phyloP scores from a whole-genome alignment of 306 rosid species.

The Quercus glauca region DNA sequence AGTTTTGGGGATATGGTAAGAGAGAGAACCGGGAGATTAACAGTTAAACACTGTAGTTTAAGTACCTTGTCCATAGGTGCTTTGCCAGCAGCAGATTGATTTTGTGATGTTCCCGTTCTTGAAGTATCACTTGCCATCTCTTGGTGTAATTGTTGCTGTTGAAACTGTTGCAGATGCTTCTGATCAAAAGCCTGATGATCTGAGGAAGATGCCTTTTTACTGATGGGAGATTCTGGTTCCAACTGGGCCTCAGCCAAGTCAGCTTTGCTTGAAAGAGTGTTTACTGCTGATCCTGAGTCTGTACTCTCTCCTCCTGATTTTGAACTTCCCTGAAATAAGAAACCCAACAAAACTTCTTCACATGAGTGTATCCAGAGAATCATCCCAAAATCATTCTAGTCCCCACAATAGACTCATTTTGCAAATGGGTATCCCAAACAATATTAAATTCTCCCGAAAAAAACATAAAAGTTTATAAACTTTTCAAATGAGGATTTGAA shows the following conservation, averaged over 20 bases:
- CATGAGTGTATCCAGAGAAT: slow-evolving; percentile 6
- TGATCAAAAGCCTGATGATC: slow-evolving; percentile 53
- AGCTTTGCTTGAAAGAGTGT: slow-evolving; percentile 57
- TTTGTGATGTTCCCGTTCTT: slow-evolving; percentile 47
- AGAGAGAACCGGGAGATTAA: slow-evolving; percentile 33
- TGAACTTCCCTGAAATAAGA: slow-evolving; percentile 58
- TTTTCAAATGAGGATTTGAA: slow-evolving; percentile 13
- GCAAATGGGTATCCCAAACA: slow-evolving; percentile 3
- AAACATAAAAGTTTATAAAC: background rate
- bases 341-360: slow-evolving; percentile 17
- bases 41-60: slow-evolving; percentile 16
- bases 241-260: slow-evolving; percentile 56
- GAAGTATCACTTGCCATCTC: slow-evolving; percentile 46
- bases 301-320: slow-evolving; percentile 84
- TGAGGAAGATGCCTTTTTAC: slow-evolving; percentile 60
- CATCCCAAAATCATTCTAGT: background rate
- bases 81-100: slow-evolving; percentile 63
- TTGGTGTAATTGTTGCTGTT: slow-evolving; percentile 35
- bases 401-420: slow-evolving; percentile 10
- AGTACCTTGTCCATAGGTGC: slow-evolving; percentile 68
- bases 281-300: slow-evolving; percentile 82
- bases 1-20: slow-evolving; percentile 40
- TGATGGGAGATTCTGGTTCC: slow-evolving; percentile 79
- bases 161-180: slow-evolving; percentile 34
- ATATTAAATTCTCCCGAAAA: background rate